Evolutionary conservation across 345 rosid species (phyloP), one percentile per base, ranked within the genome.

Genomic region (Moricandia arvensis): DNA sequence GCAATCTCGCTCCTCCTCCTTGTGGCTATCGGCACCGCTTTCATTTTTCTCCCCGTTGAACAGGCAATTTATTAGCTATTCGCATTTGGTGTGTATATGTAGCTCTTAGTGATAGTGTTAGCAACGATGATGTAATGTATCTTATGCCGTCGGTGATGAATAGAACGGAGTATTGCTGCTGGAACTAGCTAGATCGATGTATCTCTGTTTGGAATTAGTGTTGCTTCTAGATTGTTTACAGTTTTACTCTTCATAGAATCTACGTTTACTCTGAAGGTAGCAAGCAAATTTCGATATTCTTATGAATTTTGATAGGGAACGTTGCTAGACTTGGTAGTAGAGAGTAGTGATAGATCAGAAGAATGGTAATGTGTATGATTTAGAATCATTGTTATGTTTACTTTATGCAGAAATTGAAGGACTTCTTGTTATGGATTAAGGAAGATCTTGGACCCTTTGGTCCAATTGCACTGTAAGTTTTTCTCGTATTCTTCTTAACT

Each of bases 361-460:
- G 30, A 72, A 67, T 73, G 16, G 51, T 61, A 24, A 6, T 63
- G 18, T 6, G 5, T 24, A 13, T 45, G 21, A 38, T 57, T 17
- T 18, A 12, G 21, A 64, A 62, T 67, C 38, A 55, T 58, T 59
- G 11, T 11, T 66, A 0, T 63, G 75, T 35, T 64, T 15, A n/a
- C 30, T 16, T 12, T 73, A 15, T 60, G 59, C 82, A 87, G 87
- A 80, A 74, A 43, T 63, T 85, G 86, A 80, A 82, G 80, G 66
- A 72, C 47, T 82, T 87, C 65, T 80, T 85, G 74, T 24, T 82
- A 82, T 87, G 88, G 90, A 77, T 87, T 59, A 80, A 83, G 78
- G 81, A 80, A 76, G 88, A 85, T 85, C 85, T 85, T 68, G 90
- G 90, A 58, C 78, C 84, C 59, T 82, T 83, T 79, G 87, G 90